These are phyloP conservation scores for Leptographium wingfieldii DNA, from an alignment of 2,329 filamentous ascomycete genomes.

Conservation along the genomic window DNA sequence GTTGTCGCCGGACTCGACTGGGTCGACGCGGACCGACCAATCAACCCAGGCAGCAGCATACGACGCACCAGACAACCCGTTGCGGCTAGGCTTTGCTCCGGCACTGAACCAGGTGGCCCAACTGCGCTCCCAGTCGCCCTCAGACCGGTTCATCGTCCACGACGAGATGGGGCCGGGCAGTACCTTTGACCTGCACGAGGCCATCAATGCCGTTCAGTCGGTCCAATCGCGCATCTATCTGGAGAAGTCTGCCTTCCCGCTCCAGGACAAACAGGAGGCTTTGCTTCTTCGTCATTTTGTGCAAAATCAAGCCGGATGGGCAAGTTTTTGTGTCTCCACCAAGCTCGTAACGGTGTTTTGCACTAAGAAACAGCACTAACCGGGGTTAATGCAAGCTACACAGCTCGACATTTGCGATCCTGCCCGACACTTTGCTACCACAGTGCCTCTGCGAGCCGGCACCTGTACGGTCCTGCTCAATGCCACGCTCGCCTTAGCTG, in stretches of 20 bases:
- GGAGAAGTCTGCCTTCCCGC: slow-evolving; percentile 16
- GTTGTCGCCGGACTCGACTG: not conserved
- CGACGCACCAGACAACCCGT: not conserved
- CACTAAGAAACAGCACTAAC: not conserved
- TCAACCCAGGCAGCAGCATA: not conserved
- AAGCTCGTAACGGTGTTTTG: not conserved
- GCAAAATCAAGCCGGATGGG: slow-evolving; percentile 23
- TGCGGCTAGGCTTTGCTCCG: not conserved
- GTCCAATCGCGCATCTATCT: slow-evolving; percentile 13
- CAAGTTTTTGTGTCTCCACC: slow-evolving; percentile 10
- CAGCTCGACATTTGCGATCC: slow-evolving; percentile 31
- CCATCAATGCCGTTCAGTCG: not conserved
- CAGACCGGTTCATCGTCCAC: slow-evolving; percentile 18
- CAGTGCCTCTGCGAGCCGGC: slow-evolving; percentile 39
- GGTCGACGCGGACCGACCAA: not conserved
- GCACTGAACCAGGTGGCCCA: not conserved
- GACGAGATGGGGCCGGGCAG: slow-evolving; percentile 8
- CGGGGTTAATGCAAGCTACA: not conserved
- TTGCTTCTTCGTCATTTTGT: slow-evolving; percentile 21
- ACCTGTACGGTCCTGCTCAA: slow-evolving; percentile 39
- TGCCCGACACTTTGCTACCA: slow-evolving; percentile 34
- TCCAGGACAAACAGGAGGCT: slow-evolving; percentile 17
- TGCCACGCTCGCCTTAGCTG: slow-evolving; percentile 43
- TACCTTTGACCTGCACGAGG: not conserved
- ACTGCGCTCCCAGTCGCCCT: slow-evolving; percentile 12